A percentile compares a stretch with the other conserved stretches of the same genome.
phyloP scores from a whole-genome alignment of 805 yeast species.

The Wickerhamomyces rabaulensis region DNA sequence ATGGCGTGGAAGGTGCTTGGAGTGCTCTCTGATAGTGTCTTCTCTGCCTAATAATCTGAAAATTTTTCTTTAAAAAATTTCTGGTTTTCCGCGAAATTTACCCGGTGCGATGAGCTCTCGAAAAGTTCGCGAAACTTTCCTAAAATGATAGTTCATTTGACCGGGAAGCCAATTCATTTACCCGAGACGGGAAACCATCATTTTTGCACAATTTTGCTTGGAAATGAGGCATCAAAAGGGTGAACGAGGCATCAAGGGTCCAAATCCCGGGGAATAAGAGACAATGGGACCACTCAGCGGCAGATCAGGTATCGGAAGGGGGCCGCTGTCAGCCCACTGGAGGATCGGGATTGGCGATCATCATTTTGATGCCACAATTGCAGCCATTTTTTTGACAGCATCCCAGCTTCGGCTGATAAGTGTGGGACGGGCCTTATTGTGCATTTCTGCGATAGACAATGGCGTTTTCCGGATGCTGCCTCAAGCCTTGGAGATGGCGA shows the following conservation, averaged over 20 bases:
- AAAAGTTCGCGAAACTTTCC: slow-evolving; percentile 1
- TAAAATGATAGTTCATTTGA: no score
- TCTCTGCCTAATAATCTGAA: neutral
- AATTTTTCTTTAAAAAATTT: slow-evolving; percentile 5
- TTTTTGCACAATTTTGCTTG: neutral
- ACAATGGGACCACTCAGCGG: no score
- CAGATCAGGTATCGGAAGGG: no score
- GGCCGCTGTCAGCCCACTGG: no score
- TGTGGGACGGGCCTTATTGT: neutral
- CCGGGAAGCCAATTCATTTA: no score
- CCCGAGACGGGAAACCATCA: no score
- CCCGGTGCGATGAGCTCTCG: slow-evolving; percentile 2
- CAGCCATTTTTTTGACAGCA: no score
- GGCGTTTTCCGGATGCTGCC: no score
- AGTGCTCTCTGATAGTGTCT: neutral
- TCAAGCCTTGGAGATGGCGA: neutral
- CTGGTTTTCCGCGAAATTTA: slow-evolving; percentile 2
- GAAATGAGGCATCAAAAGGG: no score
- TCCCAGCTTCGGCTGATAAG: no score
- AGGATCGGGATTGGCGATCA: neutral
- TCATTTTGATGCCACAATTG: neutral
- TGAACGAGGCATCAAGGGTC: no score
- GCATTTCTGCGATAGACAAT: neutral
- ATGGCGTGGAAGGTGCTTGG: slow-evolving; percentile 24
- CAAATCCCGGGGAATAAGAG: no score